These are phyloP conservation scores for Acacia acuminata DNA, from an alignment of 306 rosid genomes.

Conservation along the genomic window DNA sequence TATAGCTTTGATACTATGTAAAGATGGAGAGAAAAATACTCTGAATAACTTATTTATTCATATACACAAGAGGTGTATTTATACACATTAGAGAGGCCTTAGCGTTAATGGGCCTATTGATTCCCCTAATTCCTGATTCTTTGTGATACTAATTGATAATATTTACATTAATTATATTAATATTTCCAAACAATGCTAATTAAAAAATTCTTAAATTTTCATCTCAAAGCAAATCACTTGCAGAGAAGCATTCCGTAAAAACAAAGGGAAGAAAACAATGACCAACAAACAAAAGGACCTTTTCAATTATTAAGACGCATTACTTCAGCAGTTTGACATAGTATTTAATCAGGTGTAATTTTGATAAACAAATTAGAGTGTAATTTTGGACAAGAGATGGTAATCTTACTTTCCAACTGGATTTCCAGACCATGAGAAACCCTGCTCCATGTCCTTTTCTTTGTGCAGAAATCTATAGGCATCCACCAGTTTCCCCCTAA, in stretches of 20 bases:
- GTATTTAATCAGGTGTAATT: conserved; percentile 21
- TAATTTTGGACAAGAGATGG: conserved; percentile 23
- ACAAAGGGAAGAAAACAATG: not conserved
- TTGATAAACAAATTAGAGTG: conserved; percentile 19
- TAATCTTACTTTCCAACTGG: conserved; percentile 85
- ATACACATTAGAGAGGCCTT: too few relatives aligned
- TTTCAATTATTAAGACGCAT: conserved; percentile 8
- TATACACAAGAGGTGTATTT: too few relatives aligned
- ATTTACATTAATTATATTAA: too few relatives aligned
- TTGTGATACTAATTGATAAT: too few relatives aligned
- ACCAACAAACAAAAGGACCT: not conserved
- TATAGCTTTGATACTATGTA: too few relatives aligned
- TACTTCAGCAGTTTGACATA: conserved; percentile 2
- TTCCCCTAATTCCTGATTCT: too few relatives aligned
- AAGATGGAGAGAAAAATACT: too few relatives aligned
- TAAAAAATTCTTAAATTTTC: conserved; percentile 1
- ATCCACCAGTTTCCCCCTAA: conserved; percentile 90
- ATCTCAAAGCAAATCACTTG: not conserved
- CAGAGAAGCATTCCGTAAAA: conserved; percentile 9
- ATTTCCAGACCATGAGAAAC: conserved; percentile 97
- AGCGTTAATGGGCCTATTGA: too few relatives aligned
- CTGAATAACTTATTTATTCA: too few relatives aligned
- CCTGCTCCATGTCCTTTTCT: conserved; percentile 83
- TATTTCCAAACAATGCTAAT: not conserved
- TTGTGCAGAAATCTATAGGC: conserved; percentile 83